Percentiles rank a stretch among this genome's conserved stretches.
phyloP scores from a whole-genome alignment of 352 stramenopile genomes.

The Phytophthora pluvialis region DNA sequence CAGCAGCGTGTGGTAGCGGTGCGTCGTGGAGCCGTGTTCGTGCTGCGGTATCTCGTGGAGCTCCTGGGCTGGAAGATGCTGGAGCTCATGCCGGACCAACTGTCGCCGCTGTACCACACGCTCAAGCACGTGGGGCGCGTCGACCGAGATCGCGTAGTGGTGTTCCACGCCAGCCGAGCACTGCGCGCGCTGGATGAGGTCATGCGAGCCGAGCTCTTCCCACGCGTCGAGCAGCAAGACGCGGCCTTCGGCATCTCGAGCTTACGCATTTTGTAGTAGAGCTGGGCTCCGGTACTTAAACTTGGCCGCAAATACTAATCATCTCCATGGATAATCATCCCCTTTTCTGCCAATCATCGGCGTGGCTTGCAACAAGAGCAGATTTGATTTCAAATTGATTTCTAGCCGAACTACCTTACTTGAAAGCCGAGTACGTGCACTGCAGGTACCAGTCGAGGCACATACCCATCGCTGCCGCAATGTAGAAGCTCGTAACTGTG shows the following conservation, averaged over 20 bases:
- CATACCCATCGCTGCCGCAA: background rate
- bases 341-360: constrained; percentile 10
- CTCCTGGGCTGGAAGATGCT: constrained; percentile 80
- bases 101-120: constrained; percentile 77
- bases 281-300: constrained; percentile 4
- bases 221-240: constrained; percentile 44
- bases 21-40: constrained; percentile 76
- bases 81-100: constrained; percentile 73
- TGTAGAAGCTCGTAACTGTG: background rate
- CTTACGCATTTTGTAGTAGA: constrained; percentile 64
- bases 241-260: constrained; percentile 44
- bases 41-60: constrained; percentile 80
- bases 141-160: constrained; percentile 67
- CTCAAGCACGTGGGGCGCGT: constrained; percentile 75
- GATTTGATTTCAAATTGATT: no score
- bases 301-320: constrained; percentile 11
- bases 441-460: background rate
- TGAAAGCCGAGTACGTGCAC: background rate
- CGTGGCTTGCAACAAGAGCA: background rate
- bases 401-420: background rate
- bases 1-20: constrained; percentile 58
- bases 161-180: constrained; percentile 69
- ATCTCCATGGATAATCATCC: constrained; percentile 10
- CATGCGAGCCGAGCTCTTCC: constrained; percentile 82
- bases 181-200: constrained; percentile 61